Base-by-base conservation (phyloP, 2,329 filamentous ascomycete species). In the Fusarium subglutinans region DNA sequence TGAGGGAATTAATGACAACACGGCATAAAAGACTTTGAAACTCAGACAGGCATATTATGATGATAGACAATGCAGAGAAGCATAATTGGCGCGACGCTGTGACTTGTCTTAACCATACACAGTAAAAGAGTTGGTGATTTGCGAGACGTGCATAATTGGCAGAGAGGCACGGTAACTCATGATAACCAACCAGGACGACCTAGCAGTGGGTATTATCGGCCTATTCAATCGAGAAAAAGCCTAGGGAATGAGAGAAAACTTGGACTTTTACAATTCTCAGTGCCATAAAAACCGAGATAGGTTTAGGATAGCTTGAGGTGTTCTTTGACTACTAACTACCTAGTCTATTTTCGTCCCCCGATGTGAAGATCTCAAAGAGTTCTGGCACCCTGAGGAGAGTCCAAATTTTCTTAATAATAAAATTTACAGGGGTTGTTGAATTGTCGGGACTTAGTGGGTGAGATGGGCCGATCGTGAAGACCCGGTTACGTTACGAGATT, bases 381-480 rank as follows among this genome's bases (percentile, higher is more conserved):
- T 37, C 10, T 37, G 33, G 20, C n/a, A 17, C 13, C 13, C 50
- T 11, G n/a, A 37, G 13, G n/a, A 47, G 14, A 24, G 24, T 24
- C 6, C 37, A 38, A 51, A 22, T 69, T 53, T 69, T 47, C 48
- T 51, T 45, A 65, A 64, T 69, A 69, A 62, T 56, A 61, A 61
- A 48, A 61, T 48, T 43, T 26, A 40, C 69, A 72, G 47, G 68
- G 69, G 35, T 68, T 63, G 37, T 35, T 67, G 53, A 68, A 51
- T 55, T 57, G 41, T 72, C 62, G 57, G 63, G 63, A 72, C 33
- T 44, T 64, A 35, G 48, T 40, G 59, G 40, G 20, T 44, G 51
- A 63, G 50, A 77, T 77, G 75, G 75, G 71, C 48, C 66, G 68
- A 76, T 77, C 70, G 57, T 26, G 55, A 69, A 30, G 74, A 69